Conservation (phyloP, 1,284 basidiomycete genomes). For the Microbotryum saponariae region DNA sequence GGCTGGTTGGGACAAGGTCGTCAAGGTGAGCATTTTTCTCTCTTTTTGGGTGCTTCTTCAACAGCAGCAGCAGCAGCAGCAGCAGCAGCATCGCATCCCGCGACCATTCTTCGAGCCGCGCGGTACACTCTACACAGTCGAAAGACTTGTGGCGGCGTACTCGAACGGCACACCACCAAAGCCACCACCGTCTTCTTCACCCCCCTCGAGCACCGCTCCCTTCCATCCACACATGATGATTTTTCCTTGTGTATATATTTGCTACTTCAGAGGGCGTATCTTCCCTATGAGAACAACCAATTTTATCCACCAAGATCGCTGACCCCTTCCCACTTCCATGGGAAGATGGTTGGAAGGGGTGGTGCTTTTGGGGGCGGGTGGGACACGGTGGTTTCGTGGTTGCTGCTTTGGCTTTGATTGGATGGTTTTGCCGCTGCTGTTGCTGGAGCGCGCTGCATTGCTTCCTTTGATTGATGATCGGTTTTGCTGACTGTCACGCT, state of each 20-base stretch:
- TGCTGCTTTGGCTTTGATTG: too few relatives aligned
- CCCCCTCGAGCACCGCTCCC: not conserved
- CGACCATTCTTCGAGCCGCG: too few relatives aligned
- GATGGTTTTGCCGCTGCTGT: too few relatives aligned
- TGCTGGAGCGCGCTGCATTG: too few relatives aligned
- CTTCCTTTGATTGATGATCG: not conserved
- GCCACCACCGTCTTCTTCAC: not conserved
- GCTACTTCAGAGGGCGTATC: conserved; percentile 67
- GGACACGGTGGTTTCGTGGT: too few relatives aligned
- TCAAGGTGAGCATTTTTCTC: conserved; percentile 67
- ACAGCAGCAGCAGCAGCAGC: not conserved
- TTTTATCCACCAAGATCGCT: conserved; percentile 69
- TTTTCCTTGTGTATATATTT: conserved; percentile 55
- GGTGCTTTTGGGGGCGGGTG: too few relatives aligned
- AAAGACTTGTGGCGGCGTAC: too few relatives aligned
- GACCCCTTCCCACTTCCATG: conserved; percentile 43
- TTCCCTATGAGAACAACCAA: conserved; percentile 58
- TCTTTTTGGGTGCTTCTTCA: conserved; percentile 7
- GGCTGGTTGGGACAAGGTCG: conserved; percentile 99
- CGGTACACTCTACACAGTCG: not conserved
- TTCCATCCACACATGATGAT: conserved; percentile 45
- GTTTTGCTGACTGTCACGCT: not conserved
- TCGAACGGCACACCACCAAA: too few relatives aligned
- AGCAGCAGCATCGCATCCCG: not conserved
- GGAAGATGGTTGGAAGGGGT: too few relatives aligned